These are phyloP conservation scores for Mycena sp. DNA, from an alignment of 1,284 basidiomycete genomes.

Conservation along the genomic window DNA sequence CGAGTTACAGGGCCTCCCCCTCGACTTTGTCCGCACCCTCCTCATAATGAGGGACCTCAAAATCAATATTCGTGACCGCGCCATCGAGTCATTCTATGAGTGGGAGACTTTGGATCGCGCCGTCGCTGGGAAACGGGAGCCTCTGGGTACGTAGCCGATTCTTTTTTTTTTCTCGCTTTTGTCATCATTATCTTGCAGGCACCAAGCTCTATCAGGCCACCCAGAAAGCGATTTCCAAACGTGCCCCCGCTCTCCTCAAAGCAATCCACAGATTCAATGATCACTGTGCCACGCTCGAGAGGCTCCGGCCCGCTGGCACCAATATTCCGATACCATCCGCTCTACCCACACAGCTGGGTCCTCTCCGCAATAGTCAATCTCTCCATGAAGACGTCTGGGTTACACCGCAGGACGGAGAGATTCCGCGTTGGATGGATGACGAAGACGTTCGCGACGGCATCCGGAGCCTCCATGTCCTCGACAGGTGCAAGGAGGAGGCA, in stretches of 20 bases:
- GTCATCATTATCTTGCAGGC: background rate
- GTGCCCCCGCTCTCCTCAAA: background rate
- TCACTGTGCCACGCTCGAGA: background rate
- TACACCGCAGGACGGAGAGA: background rate
- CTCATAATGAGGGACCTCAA: background rate
- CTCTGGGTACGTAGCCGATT: background rate
- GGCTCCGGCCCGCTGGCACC: background rate
- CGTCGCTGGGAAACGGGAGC: background rate
- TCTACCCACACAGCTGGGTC: background rate
- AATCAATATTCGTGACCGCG: background rate
- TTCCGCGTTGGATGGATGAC: background rate
- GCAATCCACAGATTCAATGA: background rate
- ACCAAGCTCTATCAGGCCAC: background rate
- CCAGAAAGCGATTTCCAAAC: background rate
- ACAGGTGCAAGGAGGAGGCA: background rate
- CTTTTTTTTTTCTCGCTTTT: background rate
- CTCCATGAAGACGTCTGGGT: conserved; percentile 6
- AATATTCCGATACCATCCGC: background rate
- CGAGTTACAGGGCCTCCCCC: background rate
- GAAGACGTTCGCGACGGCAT: background rate
- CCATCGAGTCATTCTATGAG: background rate
- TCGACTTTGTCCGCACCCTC: background rate
- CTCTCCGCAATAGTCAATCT: background rate
- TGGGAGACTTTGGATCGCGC: background rate
- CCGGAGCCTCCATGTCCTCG: background rate